Evolutionary conservation across 495 filamentous ascomycete genomes (phyloP).

Genomic region (Margaritispora aquatica): DNA sequence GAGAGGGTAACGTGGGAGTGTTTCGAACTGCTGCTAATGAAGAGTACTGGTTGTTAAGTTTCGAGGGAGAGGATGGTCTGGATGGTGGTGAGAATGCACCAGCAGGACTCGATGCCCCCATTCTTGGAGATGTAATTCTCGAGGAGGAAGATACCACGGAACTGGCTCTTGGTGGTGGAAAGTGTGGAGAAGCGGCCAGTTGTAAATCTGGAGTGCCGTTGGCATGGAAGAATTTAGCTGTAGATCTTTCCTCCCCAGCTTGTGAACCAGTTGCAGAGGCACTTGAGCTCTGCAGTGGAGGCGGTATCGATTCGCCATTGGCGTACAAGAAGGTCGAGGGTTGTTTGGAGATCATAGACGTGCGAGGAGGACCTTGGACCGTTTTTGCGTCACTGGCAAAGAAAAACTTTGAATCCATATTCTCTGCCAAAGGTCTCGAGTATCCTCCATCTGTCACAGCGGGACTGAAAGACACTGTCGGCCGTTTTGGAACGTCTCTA

Average conservation of each 20-base stretch:
- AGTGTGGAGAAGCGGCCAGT: constrained; percentile 18
- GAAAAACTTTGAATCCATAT: constrained; percentile 59
- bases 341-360: constrained; percentile 23
- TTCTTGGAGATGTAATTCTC: constrained; percentile 26
- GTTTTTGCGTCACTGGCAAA: constrained; percentile 64
- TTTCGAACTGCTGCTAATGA: constrained; percentile 17
- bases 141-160: constrained; percentile 38
- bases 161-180: constrained; percentile 33
- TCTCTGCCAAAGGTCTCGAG: constrained; percentile 20
- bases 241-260: constrained; percentile 19
- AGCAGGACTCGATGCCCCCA: constrained; percentile 19
- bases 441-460: constrained; percentile 16
- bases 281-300: constrained; percentile 27
- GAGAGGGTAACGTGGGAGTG: constrained; percentile 22
- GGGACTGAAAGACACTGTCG: constrained; percentile 26
- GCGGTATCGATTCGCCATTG: constrained; percentile 35
- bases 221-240: constrained; percentile 73
- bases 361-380: constrained; percentile 19
- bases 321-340: constrained; percentile 52
- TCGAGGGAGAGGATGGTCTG: constrained; percentile 39
- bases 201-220: constrained; percentile 42
- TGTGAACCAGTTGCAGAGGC: constrained; percentile 27
- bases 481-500: constrained; percentile 30
- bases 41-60: constrained; percentile 27
- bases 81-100: constrained; percentile 23